Conservation (phyloP, 2,329 filamentous ascomycete species). For the Cucurbitaria berberidis region DNA sequence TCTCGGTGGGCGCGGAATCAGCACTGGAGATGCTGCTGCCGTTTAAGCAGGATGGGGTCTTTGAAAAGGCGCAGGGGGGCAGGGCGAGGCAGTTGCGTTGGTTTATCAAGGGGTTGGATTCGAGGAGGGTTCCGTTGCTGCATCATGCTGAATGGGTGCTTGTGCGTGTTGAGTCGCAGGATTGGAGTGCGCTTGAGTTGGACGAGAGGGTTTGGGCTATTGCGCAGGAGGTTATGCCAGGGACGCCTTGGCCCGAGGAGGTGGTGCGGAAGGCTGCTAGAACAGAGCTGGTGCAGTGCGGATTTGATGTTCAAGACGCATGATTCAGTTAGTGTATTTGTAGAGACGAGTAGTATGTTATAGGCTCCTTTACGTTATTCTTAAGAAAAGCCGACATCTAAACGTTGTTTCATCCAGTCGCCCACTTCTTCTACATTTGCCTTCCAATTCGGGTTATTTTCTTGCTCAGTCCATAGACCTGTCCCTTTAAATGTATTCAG, state of each 20-base stretch:
- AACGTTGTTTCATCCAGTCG: constrained; percentile 35
- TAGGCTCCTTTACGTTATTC: neutral
- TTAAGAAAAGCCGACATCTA: constrained; percentile 11
- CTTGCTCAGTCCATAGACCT: constrained; percentile 35
- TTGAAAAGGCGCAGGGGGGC: constrained; percentile 1
- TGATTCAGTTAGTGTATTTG: neutral
- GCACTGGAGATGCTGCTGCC: constrained; percentile 11
- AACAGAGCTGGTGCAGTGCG: neutral
- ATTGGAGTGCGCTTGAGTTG: constrained; percentile 1
- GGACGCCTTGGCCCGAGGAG: neutral
- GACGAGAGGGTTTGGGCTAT: neutral
- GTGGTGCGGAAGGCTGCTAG: neutral
- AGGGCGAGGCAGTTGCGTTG: neutral
- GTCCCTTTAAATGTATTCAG: constrained; percentile 20
- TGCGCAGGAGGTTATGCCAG: neutral
- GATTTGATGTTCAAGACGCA: neutral
- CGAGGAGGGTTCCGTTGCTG: neutral
- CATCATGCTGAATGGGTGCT: neutral
- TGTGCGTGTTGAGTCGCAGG: constrained; percentile 1
- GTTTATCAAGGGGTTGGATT: neutral
- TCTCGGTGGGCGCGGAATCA: constrained; percentile 17
- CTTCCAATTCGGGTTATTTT: constrained; percentile 9
- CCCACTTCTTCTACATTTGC: constrained; percentile 27
- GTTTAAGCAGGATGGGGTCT: constrained; percentile 11
- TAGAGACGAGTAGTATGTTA: neutral